Base-by-base conservation (phyloP, 345 rosid genomes). In the Microthlaspi erraticum region DNA sequence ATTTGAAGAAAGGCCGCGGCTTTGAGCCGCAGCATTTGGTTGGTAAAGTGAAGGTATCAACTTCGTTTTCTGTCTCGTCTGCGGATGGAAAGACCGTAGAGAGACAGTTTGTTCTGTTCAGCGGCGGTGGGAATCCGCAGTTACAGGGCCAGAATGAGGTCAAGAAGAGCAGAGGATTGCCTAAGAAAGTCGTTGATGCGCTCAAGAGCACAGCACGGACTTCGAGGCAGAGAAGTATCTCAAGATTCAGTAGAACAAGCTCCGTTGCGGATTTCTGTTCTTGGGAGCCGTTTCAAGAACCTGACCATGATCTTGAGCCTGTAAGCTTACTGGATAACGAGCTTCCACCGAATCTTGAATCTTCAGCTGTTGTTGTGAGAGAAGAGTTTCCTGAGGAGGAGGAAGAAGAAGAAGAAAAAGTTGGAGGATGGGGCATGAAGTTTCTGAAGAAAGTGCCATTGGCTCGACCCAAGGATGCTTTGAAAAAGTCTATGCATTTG, bases 361-460 rank as follows among this genome's bases (percentile, higher is more conserved):
- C 85, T 66, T 85, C 87, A 53, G 96, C 99, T 77, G 73, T 94
- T 59, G 78, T 89, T 64, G 86, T 88, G 81, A 89, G 74, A 78
- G 89, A 87, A 55, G 76, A 66, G 71, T 66, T 79, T 43, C 84
- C 81, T 2, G 77, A 73, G 26, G 70, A 73, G 26, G 70, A 36
- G 32, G 60, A 10, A 32, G 80, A 53, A 54, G 79, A 82, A 46
- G 72, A 74, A 60, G 56, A 52, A 36, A 68, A 48, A 46, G 76
- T 61, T 62, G 96, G 92, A 68, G 99, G 99, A 14, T 94, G 99
- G 98, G 99, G 99, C 41, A 72, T 91, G 86, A 89, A 89, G 45
- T 94, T 94, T 76, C 93, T 91, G 63, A 82, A 70, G 81, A 94
- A 86, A 72, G 74, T 29, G 0, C 55, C 62, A n/a, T 50, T 43